Percentiles rank a stretch among this genome's conserved stretches.
Evolutionary conservation across 805 yeast species (phyloP).

Genomic region (Yarrowia divulgata): DNA sequence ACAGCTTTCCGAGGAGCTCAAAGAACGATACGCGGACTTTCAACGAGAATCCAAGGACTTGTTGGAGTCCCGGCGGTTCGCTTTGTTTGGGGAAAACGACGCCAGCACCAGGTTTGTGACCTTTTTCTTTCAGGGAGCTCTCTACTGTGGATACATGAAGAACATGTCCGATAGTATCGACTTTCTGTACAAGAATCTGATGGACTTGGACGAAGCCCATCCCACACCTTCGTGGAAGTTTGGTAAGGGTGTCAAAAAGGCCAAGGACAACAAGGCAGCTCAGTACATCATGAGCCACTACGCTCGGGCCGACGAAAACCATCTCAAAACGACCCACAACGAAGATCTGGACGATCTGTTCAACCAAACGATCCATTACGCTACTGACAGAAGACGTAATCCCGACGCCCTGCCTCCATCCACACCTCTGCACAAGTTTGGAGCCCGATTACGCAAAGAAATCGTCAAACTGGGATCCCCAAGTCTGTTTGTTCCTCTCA

Average conservation of each 20-base stretch:
- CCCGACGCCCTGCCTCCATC: conserved; percentile 36
- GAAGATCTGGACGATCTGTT: conserved; percentile 25
- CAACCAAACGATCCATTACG: background rate
- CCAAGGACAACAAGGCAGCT: conserved; percentile 2
- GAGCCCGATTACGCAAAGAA: background rate
- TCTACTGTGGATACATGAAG: conserved; percentile 28
- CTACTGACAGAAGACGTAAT: conserved; percentile 10
- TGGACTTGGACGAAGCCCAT: conserved; percentile 14
- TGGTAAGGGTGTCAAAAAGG: conserved; percentile 4
- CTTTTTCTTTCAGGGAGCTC: conserved; percentile 35
- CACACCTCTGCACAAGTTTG: background rate
- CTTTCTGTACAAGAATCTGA: background rate
- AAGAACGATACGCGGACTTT: conserved; percentile 1
- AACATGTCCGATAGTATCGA: conserved; percentile 16
- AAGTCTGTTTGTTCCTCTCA: conserved; percentile 44
- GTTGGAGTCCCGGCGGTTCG: background rate
- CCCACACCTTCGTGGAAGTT: conserved; percentile 6
- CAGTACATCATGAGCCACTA: conserved; percentile 1
- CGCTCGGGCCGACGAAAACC: background rate
- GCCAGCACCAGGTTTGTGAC: conserved; percentile 6
- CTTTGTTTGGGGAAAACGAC: conserved; percentile 1
- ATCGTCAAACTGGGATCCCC: conserved; percentile 24
- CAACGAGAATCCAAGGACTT: conserved; percentile 8
- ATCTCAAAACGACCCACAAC: conserved; percentile 5
- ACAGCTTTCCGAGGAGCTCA: conserved; percentile 6